Base-by-base conservation (phyloP, 2,329 filamentous ascomycete genomes). In the Cercospora sp. region DNA sequence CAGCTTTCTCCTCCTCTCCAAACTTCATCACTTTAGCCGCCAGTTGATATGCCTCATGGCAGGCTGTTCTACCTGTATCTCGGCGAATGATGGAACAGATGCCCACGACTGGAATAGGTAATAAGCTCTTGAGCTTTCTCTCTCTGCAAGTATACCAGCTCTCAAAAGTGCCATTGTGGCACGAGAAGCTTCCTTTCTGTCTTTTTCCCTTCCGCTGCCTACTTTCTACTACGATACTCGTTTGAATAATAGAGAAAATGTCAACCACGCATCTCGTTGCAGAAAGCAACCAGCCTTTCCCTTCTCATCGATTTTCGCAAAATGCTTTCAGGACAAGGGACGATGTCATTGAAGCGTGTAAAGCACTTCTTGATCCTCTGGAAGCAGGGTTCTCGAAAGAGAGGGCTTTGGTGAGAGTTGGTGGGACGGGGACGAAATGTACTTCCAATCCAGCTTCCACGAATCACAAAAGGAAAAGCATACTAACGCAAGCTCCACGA, bases 361-460 rank as follows among this genome's bases (percentile, higher is more conserved):
- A 78, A 7, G 81, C 81, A 2, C 82, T 94, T 9, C 85, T 94
- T 28, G 88, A 91, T 73, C 91, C 91, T 8, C 82, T 94, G 5
- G 83, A 89, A 68, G 86, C 88, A 2, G 91, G 91, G 78, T 91
- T 92, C 79, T 93, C 91, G 1, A 87, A 88, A 0, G 76, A 82
- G 53, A 86, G 87, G 75, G 87, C 89, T 10, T 84, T 90, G 58
- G 85, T 93, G 58, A 88, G 87, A 74, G 86, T 89, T 26, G 91
- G 91, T 5, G 87, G 86, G 13, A 92, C 90, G 0, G 90, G 90
- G 18, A 91, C 92, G 20, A 84, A 90, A 28, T 94, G 75, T 77
- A 65, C 66, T 72, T 73, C 1, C 23, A 2, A 18, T 9, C 23
- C 28, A 28, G 6, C 18, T 58, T 1, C 55, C 7, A 58, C n/a